These are phyloP conservation scores for Avena insularis DNA, from an alignment of 176 grass and related monocot species.

Conservation along the genomic window DNA sequence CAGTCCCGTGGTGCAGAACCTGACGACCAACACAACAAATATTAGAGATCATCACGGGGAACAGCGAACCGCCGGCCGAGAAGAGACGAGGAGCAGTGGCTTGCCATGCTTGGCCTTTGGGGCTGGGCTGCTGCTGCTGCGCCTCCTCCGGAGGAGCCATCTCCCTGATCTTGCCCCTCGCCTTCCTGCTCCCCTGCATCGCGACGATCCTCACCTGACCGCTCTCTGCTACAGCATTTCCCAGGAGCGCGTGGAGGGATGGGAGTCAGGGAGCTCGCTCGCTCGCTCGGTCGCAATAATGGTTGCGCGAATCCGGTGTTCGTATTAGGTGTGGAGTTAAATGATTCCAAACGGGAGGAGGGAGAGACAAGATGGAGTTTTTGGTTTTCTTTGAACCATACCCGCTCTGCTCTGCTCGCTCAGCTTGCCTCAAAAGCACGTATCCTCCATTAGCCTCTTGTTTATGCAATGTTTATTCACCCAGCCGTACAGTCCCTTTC, in stretches of 20 bases:
- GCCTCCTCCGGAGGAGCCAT: not conserved
- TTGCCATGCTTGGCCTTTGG: conserved; percentile 93
- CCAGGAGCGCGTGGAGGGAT: conserved; percentile 27
- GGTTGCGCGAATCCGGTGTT: conserved; percentile 34
- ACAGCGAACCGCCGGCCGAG: not conserved
- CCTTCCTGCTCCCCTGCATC: conserved; percentile 54
- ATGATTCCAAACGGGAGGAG: conserved; percentile 54
- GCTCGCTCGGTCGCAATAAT: conserved; percentile 39
- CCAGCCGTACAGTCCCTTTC: conserved; percentile 29
- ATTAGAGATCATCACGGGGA: conserved; percentile 28
- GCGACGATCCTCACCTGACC: no score
- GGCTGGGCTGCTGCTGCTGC: conserved; percentile 40
- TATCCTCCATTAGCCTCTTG: conserved; percentile 44
- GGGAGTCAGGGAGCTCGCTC: conserved; percentile 29
- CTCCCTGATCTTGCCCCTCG: conserved; percentile 40
- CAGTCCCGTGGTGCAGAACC: conserved; percentile 98
- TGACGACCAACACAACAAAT: not conserved
- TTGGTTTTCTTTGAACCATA: conserved; percentile 38
- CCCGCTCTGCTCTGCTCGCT: not conserved
- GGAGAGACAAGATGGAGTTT: conserved; percentile 55
- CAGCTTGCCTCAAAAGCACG: conserved; percentile 60
- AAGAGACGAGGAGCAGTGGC: not conserved
- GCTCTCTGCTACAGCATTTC: conserved; percentile 34
- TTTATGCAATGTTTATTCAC: conserved; percentile 27
- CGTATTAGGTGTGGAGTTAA: conserved; percentile 50